A percentile compares a stretch with the other conserved stretches of the same genome.
Evolutionary conservation across 2,329 filamentous ascomycete species (phyloP).

Genomic region (Clarireedia monteithiana): DNA sequence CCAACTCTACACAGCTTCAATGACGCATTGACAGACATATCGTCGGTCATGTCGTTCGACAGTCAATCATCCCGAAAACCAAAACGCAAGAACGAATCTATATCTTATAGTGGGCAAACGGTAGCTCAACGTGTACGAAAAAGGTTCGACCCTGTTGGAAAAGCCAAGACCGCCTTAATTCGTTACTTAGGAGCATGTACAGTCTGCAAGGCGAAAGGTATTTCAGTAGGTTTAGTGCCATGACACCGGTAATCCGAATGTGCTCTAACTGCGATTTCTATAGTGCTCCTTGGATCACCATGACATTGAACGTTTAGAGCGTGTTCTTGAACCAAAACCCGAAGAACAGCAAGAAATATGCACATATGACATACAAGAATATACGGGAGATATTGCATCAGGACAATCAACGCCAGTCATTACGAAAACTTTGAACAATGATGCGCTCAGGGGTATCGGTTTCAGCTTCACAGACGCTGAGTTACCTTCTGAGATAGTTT

Average conservation of each 20-base stretch:
- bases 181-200: conserved; percentile 23
- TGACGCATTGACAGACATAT: conserved; percentile 17
- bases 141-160: conserved; percentile 15
- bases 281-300: conserved; percentile 27
- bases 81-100: conserved; percentile 11
- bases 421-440: conserved; percentile 5
- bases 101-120: conserved; percentile 21
- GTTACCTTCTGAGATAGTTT: not conserved
- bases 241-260: conserved; percentile 8
- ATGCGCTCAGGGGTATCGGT: conserved; percentile 20
- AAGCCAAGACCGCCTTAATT: conserved; percentile 25
- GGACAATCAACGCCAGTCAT: conserved; percentile 7
- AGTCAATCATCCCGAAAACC: conserved; percentile 12
- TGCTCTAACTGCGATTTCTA: not conserved
- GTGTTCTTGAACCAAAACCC: conserved; percentile 4
- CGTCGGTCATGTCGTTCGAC: conserved; percentile 25
- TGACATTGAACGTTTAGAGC: conserved; percentile 22
- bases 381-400: conserved; percentile 7
- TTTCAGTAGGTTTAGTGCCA: conserved; percentile 8
- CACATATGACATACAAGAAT: conserved; percentile 8
- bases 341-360: conserved; percentile 4
- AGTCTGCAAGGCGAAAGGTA: conserved; percentile 17
- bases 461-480: not conserved
- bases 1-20: conserved; percentile 12
- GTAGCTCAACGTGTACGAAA: conserved; percentile 19